phyloP scores from a whole-genome alignment of 768 basidiomycete species.

The Holtermanniella nyarrowii region DNA sequence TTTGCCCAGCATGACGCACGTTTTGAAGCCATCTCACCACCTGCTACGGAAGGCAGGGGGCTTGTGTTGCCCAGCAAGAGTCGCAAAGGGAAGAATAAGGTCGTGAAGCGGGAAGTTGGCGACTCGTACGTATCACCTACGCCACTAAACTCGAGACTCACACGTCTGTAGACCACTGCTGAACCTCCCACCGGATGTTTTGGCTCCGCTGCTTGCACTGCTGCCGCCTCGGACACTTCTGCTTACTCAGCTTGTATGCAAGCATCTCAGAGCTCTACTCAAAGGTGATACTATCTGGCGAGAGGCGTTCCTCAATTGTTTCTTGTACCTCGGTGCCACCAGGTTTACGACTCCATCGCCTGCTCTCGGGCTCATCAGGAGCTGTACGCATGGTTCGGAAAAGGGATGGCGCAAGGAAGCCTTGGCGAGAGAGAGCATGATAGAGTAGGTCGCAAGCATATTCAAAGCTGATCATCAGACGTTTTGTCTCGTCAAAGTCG shows the following conservation, averaged over 20 bases:
- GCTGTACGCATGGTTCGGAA: conserved; percentile 13
- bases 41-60: too few species aligned
- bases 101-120: not conserved
- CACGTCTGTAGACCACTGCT: conserved; percentile 1
- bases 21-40: too few species aligned
- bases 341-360: not conserved
- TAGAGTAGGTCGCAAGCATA: conserved; percentile 20
- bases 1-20: too few species aligned
- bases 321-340: conserved; percentile 14
- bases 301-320: conserved; percentile 31
- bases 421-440: conserved; percentile 29
- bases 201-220: conserved; percentile 7
- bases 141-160: too few species aligned
- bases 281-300: conserved; percentile 32
- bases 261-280: conserved; percentile 14
- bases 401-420: conserved; percentile 32
- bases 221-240: conserved; percentile 9
- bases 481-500: conserved; percentile 25
- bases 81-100: not conserved
- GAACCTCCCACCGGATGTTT: conserved; percentile 3
- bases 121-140: not conserved
- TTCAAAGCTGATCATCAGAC: conserved; percentile 13
- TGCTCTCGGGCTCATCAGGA: conserved; percentile 18
- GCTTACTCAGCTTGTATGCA: conserved; percentile 8
- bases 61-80: not conserved